A percentile compares a stretch with the other conserved stretches of the same genome.
These are phyloP conservation scores for Aspergillus taichungensis DNA, from an alignment of 495 filamentous ascomycete species.

Conservation along the genomic window DNA sequence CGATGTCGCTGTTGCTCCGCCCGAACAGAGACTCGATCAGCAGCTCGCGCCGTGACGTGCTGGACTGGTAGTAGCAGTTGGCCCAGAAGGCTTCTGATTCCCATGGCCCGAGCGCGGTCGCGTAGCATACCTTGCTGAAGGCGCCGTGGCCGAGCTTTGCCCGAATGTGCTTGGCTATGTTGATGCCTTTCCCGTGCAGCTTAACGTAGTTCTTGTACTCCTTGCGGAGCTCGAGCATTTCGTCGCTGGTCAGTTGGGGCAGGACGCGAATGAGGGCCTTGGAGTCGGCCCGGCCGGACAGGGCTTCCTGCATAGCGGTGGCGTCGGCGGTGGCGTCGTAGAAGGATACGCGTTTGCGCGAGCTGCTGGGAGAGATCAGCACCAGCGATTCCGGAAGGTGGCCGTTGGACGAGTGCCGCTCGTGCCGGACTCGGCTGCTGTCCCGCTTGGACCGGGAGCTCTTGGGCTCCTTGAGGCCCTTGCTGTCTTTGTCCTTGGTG, in stretches of 20 bases:
- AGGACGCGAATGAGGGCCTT: conserved; percentile 74
- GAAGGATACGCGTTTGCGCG: conserved; percentile 44
- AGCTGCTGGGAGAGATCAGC: conserved; percentile 22
- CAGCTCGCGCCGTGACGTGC: conserved; percentile 72
- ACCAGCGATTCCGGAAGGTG: conserved; percentile 12
- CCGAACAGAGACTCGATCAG: conserved; percentile 92
- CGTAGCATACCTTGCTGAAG: conserved; percentile 85
- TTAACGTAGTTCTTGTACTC: conserved; percentile 91
- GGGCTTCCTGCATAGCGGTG: conserved; percentile 59
- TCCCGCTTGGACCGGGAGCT: conserved; percentile 23
- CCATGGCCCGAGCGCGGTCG: conserved; percentile 82
- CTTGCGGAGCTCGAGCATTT: conserved; percentile 69
- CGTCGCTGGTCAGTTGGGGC: conserved; percentile 73
- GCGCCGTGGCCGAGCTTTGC: conserved; percentile 57
- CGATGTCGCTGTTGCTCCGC: conserved; percentile 73
- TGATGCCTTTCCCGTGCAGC: conserved; percentile 73
- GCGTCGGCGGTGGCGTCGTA: conserved; percentile 80
- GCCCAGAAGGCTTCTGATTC: conserved; percentile 97
- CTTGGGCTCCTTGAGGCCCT: conserved; percentile 18
- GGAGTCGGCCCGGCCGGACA: conserved; percentile 60
- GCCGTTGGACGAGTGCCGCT: conserved; percentile 18
- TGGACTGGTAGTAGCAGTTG: conserved; percentile 95
- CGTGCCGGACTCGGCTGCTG: conserved; percentile 19
- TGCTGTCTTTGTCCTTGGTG: conserved; percentile 18
- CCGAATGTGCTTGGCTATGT: conserved; percentile 94